A percentile compares a stretch with the other conserved stretches of the same genome.
phyloP scores from a whole-genome alignment of 108 stramenopile genomes.

The Conticribra guillardii region DNA sequence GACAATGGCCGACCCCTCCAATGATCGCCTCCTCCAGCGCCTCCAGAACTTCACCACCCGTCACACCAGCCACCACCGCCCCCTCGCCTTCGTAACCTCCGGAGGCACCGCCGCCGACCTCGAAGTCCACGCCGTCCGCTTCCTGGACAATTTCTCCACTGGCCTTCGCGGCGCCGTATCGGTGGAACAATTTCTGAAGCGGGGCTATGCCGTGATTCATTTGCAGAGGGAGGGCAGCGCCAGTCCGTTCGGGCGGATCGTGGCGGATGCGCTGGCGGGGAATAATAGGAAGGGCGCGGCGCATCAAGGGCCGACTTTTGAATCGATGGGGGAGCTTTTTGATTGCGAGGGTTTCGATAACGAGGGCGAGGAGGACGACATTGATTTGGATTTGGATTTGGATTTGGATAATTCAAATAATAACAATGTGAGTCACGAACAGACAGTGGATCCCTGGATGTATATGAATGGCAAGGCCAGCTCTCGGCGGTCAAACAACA shows the following conservation, averaged over 20 bases:
- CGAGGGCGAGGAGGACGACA: slow-evolving; percentile 40
- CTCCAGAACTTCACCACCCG: slow-evolving; percentile 61
- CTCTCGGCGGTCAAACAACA: too few species aligned
- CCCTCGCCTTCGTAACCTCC: slow-evolving; percentile 86
- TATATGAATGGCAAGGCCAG: slow-evolving; percentile 29
- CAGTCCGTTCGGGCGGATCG: slow-evolving; percentile 75
- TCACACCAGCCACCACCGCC: slow-evolving; percentile 73
- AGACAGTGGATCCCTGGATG: slow-evolving; percentile 36
- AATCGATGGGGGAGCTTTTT: slow-evolving; percentile 67
- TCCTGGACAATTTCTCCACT: slow-evolving; percentile 95
- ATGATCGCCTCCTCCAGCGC: too few species aligned
- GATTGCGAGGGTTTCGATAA: slow-evolving; percentile 57
- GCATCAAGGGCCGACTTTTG: slow-evolving; percentile 44
- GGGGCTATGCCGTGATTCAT: slow-evolving; percentile 94
- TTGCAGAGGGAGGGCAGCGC: slow-evolving; percentile 78
- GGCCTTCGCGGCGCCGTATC: slow-evolving; percentile 89
- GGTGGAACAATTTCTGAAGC: slow-evolving; percentile 86
- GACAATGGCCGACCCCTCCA: too few species aligned
- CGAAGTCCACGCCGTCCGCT: slow-evolving; percentile 89
- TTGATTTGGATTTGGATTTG: slow-evolving; percentile 43
- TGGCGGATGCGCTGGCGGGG: slow-evolving; percentile 59
- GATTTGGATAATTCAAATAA: slow-evolving; percentile 49
- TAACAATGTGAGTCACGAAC: neutral
- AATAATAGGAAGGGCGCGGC: neutral
- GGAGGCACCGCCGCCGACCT: slow-evolving; percentile 89